phyloP scores from a whole-genome alignment of 768 basidiomycete species.

The Galerina marginata region DNA sequence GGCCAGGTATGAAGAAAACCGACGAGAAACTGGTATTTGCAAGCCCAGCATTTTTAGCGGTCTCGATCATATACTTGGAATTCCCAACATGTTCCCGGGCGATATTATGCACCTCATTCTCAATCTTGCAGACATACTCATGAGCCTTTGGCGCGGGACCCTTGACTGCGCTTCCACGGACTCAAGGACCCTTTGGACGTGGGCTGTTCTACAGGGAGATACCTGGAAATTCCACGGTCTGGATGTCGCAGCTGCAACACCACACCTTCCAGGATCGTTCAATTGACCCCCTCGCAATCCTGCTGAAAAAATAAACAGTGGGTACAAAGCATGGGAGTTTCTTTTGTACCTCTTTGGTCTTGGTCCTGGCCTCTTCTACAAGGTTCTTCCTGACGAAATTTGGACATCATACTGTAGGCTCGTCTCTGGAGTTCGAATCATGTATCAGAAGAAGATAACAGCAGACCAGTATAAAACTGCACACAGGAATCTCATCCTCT shows the following conservation, averaged over 20 bases:
- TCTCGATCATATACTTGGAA: slow-evolving; percentile 22
- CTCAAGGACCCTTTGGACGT: slow-evolving; percentile 28
- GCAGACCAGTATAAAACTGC: slow-evolving; percentile 25
- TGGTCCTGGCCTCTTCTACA: slow-evolving; percentile 31
- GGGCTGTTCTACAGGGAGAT: slow-evolving; percentile 28
- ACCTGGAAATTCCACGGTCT: slow-evolving; percentile 30
- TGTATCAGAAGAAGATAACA: slow-evolving; percentile 28
- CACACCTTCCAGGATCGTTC: slow-evolving; percentile 22
- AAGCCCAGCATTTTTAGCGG: slow-evolving; percentile 38
- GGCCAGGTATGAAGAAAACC: slow-evolving; percentile 22
- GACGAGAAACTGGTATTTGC: slow-evolving; percentile 35
- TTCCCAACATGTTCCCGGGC: slow-evolving; percentile 30
- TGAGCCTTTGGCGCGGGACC: slow-evolving; percentile 37
- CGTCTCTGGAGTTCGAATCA: slow-evolving; percentile 25
- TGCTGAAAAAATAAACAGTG: slow-evolving; percentile 36
- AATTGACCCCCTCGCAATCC: slow-evolving; percentile 25
- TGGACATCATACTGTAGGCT: slow-evolving; percentile 36
- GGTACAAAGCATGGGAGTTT: slow-evolving; percentile 42
- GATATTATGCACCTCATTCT: slow-evolving; percentile 41
- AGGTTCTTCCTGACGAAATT: slow-evolving; percentile 29
- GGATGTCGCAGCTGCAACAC: slow-evolving; percentile 28
- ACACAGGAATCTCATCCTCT: slow-evolving; percentile 28
- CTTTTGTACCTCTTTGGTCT: slow-evolving; percentile 35
- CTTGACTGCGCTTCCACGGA: slow-evolving; percentile 27
- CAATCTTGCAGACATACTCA: slow-evolving; percentile 31